Conservation (phyloP, 148 eudicot genomes). For the Polygonum maritimum region DNA sequence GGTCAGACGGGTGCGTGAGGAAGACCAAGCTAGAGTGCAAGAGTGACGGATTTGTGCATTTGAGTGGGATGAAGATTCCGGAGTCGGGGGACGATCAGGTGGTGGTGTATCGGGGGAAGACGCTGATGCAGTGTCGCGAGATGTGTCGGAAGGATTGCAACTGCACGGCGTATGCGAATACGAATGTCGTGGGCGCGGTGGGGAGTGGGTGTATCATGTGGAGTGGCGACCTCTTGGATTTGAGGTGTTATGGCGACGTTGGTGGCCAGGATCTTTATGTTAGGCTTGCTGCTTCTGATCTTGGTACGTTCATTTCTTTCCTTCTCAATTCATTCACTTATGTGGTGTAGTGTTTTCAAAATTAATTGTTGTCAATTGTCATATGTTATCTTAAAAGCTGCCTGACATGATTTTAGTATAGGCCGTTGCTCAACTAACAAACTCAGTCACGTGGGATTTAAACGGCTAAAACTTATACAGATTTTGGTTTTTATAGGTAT, state of each 20-base stretch:
- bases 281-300: constrained; percentile 27
- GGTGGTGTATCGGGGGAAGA: constrained; percentile 24
- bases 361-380: neutral
- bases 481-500: no score
- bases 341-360: neutral
- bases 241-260: constrained; percentile 29
- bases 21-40: constrained; percentile 23
- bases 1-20: constrained; percentile 46
- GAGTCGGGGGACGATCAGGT: constrained; percentile 25
- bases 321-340: neutral
- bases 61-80: constrained; percentile 54
- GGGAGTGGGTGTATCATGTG: constrained; percentile 46
- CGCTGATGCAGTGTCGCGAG: constrained; percentile 30
- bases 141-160: constrained; percentile 44
- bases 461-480: neutral
- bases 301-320: constrained; percentile 21
- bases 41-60: constrained; percentile 36
- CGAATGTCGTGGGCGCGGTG: constrained; percentile 11
- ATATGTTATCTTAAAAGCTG: no score
- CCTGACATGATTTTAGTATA: no score
- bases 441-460: neutral
- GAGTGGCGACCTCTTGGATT: constrained; percentile 32
- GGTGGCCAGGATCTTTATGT: constrained; percentile 45
- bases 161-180: constrained; percentile 45
- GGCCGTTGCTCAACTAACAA: no score